Evolutionary conservation across 257 asterid genomes (phyloP), one percentile per base, ranked within the genome.

Genomic region (Galeopsis tetrahit): DNA sequence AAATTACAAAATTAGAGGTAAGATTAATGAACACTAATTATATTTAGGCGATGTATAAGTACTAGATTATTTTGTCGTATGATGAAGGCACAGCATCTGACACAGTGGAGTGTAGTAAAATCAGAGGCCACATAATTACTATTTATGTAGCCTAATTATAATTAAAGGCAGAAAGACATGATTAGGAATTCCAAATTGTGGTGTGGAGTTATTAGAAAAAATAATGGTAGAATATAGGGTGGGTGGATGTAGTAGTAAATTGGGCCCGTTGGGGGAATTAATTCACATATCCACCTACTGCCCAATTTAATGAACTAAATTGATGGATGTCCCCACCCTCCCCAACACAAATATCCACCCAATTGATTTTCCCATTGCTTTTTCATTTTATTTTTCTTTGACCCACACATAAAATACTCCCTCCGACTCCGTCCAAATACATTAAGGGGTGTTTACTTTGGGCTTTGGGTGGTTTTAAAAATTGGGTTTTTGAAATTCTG

Each of bases 101-200:
- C 86, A 81, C 68, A 65, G 32, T 6, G 59, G 56, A 65, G 28
- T 43, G 69, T 71, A 59, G 15, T 48, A 51, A 36, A 59, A 52
- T 60, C 42, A 73, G 49, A 44, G 40, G 40, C 10, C 40, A 31
- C 10, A 67, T 64, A 52, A 52, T 69, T 72, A 42, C 59, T 46
- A 48, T 46, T 10, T 44, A 68, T 72, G 66, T 56, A 85, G 77
- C 75, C 69, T 36, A 53, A 80, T 21, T 21, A 21, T 79, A 36
- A 77, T 74, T 77, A 85, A 82, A 78, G 81, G 55, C 68, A 64
- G 74, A 85, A 82, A 78, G 81, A 49, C 68, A 68, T 73, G 68
- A 75, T 75, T 80, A 76, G 71, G 82, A 77, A 48, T 76, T 76
- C 74, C 80, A 79, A 69, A 63, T 74, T 74, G 74, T 63, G 39